These are phyloP conservation scores for Cryptosporidium viatorum DNA, from an alignment of 169 alveolate species.

Conservation along the genomic window DNA sequence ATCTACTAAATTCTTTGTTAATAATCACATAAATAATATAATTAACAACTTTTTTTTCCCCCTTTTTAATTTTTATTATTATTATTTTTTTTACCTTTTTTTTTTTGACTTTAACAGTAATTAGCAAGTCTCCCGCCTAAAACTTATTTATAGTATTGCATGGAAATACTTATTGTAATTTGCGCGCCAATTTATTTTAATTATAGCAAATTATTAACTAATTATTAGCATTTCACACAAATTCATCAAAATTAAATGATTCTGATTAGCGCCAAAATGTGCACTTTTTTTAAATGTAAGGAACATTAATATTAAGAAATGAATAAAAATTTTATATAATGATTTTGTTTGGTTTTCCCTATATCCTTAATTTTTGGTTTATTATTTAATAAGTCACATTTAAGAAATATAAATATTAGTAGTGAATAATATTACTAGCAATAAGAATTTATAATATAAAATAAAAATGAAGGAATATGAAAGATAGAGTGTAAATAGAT, in stretches of 20 bases:
- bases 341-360: no score
- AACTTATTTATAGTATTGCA: background rate
- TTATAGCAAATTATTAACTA: background rate
- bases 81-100: background rate
- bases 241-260: no score
- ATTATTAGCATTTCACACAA: background rate
- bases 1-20: background rate
- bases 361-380: background rate
- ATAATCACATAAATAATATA: background rate
- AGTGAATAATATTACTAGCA: background rate
- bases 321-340: no score
- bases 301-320: no score
- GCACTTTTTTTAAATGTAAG: background rate
- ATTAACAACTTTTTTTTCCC: background rate
- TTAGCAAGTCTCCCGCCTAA: conserved; percentile 19
- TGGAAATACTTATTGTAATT: background rate
- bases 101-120: background rate
- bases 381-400: background rate
- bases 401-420: no score
- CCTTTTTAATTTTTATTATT: background rate
- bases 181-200: background rate
- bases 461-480: background rate
- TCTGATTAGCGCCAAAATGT: background rate
- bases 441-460: no score
- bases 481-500: no score